Percentiles rank a stretch among this genome's conserved stretches.
Conservation (phyloP, 305 asterid genomes). For the Fraxinus sp. region DNA sequence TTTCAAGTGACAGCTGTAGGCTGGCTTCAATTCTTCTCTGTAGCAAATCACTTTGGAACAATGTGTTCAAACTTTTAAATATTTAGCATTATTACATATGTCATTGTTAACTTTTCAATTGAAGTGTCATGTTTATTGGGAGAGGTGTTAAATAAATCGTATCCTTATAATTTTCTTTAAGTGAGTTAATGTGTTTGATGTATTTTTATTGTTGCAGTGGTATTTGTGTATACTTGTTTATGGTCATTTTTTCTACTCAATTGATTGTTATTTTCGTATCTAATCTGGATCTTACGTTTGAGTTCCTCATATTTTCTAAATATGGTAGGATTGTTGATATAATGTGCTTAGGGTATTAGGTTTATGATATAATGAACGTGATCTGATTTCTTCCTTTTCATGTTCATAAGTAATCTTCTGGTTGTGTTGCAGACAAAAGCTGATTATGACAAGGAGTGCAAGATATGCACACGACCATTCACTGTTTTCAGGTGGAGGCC, state of each 20-base stretch:
- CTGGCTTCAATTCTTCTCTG: neutral
- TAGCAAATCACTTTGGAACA: neutral
- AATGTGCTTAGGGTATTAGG: neutral
- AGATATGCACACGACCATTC: constrained; percentile 93
- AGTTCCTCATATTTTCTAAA: neutral
- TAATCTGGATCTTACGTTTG: constrained; percentile 4
- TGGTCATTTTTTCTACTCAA: neutral
- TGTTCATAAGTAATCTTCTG: neutral
- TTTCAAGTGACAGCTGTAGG: neutral
- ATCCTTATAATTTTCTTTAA: neutral
- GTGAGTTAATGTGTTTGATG: neutral
- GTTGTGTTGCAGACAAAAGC: constrained; percentile 65
- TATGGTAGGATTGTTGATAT: neutral
- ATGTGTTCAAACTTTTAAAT: neutral
- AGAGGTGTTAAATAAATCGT: neutral
- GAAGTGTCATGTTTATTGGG: neutral
- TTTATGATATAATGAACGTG: neutral
- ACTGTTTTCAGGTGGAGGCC: constrained; percentile 97
- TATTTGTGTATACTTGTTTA: neutral
- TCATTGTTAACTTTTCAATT: neutral
- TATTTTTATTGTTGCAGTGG: neutral
- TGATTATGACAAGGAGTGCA: constrained; percentile 92
- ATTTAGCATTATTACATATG: neutral
- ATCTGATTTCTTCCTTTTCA: neutral
- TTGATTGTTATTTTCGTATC: neutral